phyloP scores from a whole-genome alignment of 768 basidiomycete genomes.

The Boletus subcaerulescens region DNA sequence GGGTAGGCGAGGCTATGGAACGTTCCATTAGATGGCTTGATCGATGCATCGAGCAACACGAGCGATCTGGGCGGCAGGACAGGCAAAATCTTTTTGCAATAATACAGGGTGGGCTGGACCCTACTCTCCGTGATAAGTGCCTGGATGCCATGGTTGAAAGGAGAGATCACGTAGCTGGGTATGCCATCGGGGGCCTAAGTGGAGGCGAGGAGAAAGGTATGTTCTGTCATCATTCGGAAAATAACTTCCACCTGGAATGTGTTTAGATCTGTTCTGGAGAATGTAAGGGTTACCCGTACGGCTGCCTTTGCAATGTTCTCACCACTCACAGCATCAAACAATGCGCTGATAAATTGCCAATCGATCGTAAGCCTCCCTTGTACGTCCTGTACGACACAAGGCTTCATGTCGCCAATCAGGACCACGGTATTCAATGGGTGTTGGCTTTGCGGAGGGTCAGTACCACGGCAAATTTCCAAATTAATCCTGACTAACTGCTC shows the following conservation, averaged over 20 bases:
- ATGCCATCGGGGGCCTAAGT: constrained; percentile 87
- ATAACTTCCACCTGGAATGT: constrained; percentile 1
- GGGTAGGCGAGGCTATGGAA: constrained; percentile 86
- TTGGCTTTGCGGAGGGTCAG: constrained; percentile 87
- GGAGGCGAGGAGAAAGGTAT: constrained; percentile 90
- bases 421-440: constrained; percentile 89
- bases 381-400: neutral
- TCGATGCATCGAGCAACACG: constrained; percentile 76
- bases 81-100: constrained; percentile 89
- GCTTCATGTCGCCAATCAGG: constrained; percentile 41
- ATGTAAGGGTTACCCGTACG: constrained; percentile 48
- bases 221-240: constrained; percentile 11
- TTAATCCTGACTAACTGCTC: neutral
- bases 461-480: constrained; percentile 1
- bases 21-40: constrained; percentile 89
- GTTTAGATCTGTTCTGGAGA: constrained; percentile 75
- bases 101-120: constrained; percentile 83
- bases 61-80: constrained; percentile 58
- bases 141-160: constrained; percentile 79
- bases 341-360: constrained; percentile 75
- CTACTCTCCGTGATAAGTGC: constrained; percentile 67
- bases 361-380: constrained; percentile 56
- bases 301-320: constrained; percentile 4
- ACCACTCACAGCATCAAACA: constrained; percentile 62
- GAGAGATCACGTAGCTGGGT: constrained; percentile 76